phyloP scores from a whole-genome alignment of 768 basidiomycete genomes.

The Galerina marginata region DNA sequence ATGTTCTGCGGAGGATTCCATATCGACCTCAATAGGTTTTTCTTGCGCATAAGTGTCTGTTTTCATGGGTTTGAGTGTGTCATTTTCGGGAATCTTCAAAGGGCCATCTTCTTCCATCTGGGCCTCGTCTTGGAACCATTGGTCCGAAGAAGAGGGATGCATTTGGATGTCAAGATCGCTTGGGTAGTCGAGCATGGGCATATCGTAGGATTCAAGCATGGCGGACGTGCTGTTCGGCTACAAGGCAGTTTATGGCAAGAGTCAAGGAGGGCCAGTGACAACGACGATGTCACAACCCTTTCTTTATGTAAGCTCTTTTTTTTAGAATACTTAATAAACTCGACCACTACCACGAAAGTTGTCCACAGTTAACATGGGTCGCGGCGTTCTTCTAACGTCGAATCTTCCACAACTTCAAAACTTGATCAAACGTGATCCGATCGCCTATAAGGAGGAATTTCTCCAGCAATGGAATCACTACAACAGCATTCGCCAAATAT shows the following conservation, averaged over 20 bases:
- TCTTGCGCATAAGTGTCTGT: constrained; percentile 26
- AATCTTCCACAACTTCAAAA: constrained; percentile 97
- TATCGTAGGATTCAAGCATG: constrained; percentile 61
- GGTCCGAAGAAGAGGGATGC: constrained; percentile 53
- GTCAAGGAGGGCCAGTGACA: neutral
- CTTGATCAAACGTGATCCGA: constrained; percentile 92
- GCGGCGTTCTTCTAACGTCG: constrained; percentile 80
- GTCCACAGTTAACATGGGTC: constrained; percentile 38
- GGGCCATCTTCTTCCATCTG: constrained; percentile 63
- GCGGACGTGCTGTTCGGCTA: constrained; percentile 33
- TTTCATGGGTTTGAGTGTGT: constrained; percentile 16
- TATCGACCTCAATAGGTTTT: constrained; percentile 65
- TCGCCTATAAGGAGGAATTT: constrained; percentile 93
- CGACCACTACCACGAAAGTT: no score
- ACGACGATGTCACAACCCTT: neutral
- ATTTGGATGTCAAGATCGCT: constrained; percentile 65
- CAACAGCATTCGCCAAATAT: constrained; percentile 84
- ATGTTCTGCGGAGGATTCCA: constrained; percentile 58
- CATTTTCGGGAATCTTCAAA: constrained; percentile 17
- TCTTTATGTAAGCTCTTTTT: neutral
- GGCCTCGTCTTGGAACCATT: constrained; percentile 58
- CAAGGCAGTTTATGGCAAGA: neutral
- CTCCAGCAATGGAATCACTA: constrained; percentile 97
- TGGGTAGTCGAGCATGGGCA: constrained; percentile 68
- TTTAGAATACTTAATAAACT: neutral